Conservation (phyloP, 1,284 basidiomycete species). For the Omphalotus olearius region DNA sequence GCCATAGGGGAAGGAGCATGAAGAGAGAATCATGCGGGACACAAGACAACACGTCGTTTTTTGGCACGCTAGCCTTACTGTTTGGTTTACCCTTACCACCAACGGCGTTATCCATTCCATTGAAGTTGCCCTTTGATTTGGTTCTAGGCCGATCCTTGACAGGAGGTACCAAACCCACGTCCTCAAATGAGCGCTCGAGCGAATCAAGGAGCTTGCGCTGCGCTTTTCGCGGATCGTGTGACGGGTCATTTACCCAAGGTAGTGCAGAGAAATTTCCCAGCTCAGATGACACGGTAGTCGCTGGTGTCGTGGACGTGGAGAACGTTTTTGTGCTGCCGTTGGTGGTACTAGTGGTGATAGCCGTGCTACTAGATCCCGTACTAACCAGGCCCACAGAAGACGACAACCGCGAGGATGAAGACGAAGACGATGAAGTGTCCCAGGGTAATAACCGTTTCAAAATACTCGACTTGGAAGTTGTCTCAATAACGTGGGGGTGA, state of each 20-base stretch:
- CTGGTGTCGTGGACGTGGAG: neutral
- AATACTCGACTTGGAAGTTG: neutral
- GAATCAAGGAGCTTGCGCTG: conserved; percentile 6
- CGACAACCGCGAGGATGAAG: neutral
- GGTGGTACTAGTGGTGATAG: neutral
- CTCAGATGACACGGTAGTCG: neutral
- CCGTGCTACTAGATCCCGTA: neutral
- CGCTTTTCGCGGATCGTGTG: conserved; percentile 8
- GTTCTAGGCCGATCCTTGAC: conserved; percentile 3
- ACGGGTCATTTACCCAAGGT: conserved; percentile 5
- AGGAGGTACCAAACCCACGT: conserved; percentile 11
- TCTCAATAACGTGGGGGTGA: neutral
- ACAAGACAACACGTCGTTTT: conserved; percentile 6
- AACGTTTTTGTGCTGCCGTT: neutral
- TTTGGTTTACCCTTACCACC: neutral
- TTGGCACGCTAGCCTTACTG: neutral
- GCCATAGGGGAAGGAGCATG: conserved; percentile 16
- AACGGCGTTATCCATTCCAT: neutral
- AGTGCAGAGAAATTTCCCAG: neutral
- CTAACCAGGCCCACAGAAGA: too few species aligned
- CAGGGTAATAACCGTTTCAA: conserved; percentile 7
- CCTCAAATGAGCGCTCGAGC: conserved; percentile 13
- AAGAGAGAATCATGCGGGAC: conserved; percentile 12
- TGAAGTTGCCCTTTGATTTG: neutral
- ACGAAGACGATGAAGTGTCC: conserved; percentile 1